Base-by-base conservation (phyloP, 352 stramenopile species). In the Blastocystis sp. region DNA sequence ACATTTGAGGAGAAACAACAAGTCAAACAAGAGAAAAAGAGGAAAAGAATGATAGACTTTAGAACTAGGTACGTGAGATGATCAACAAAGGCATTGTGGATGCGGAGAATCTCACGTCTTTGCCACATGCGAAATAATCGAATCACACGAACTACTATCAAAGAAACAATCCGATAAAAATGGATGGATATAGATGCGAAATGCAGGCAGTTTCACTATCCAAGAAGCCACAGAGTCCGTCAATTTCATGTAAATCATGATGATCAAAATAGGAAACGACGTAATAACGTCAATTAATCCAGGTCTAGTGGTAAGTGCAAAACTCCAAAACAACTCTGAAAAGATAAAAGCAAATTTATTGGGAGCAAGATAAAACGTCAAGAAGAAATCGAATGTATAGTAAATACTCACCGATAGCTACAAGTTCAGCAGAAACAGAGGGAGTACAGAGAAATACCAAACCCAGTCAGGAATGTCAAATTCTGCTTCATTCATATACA, bases 401-500 rank as follows among this genome's bases (percentile, higher is more conserved):
- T 80, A 80, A 41, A 80, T 80, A 41, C 70, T 80, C 4, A 80
- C 70, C 5, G 70, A 61, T 26, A 80, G 20, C 70, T 80, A 80
- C 4, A 26, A 6, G 26, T 63, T 6, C 62, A 34, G 34, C 8
- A 8, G 18, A 5, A 18, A 11, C 15, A 1, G 5, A 15, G 6
- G 5, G 0, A 26, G 15, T 26, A 80, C 70, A 13, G 70, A 80
- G 55, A 80, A 80, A 20, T 80, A 80, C 70, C 70, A 80, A 13
- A 80, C 70, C 70, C 70, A 80, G 20, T 18, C 37, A 61, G 70
- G 70, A 41, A 80, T 80, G 20, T 62, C 45, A 7, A 80, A 29
- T 37, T 80, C 70, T 34, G 55, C 70, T 64, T 80, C 70, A 34
- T 80, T 80, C 70, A 80, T 80, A 41, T 80, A 80, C 70, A 80